Conservation (phyloP, 768 basidiomycete species). For the Dacryopinax primogenitus region DNA sequence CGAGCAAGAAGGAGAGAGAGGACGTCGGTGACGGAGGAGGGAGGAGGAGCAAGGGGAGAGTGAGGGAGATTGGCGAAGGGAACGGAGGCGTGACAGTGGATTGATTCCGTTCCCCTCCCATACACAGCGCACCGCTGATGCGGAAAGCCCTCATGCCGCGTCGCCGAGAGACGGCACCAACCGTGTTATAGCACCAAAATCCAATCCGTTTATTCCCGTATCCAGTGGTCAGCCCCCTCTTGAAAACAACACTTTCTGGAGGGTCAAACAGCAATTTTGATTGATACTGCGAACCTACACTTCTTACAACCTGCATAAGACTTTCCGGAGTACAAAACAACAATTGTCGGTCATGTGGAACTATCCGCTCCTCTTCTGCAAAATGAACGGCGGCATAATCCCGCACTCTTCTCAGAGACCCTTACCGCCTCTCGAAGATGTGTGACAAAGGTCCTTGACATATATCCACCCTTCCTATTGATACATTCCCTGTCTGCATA, state of each 20-base stretch:
- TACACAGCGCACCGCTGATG: no score
- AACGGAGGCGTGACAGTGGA: no score
- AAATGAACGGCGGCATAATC: no score
- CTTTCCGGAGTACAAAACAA: no score
- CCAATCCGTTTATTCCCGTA: constrained; percentile 7
- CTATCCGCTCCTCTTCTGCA: no score
- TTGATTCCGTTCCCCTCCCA: no score
- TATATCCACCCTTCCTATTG: not conserved
- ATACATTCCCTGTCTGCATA: not conserved
- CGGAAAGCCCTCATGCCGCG: not conserved
- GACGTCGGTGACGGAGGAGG: not conserved
- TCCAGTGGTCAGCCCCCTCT: not conserved
- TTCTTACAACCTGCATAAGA: no score
- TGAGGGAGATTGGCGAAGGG: not conserved
- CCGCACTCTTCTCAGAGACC: no score
- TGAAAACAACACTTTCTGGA: not conserved
- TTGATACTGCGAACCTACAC: no score
- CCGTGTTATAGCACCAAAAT: not conserved
- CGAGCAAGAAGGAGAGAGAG: not conserved
- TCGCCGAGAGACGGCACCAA: constrained; percentile 6
- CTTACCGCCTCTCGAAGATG: not conserved
- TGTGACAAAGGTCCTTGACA: not conserved
- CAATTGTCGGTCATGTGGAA: no score
- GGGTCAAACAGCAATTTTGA: no score
- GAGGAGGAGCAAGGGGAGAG: not conserved